Percentiles rank a stretch among this genome's conserved stretches.
These are phyloP conservation scores for Piromyces finnis DNA, from an alignment of 192 early-diverging fungal species.

Conservation along the genomic window DNA sequence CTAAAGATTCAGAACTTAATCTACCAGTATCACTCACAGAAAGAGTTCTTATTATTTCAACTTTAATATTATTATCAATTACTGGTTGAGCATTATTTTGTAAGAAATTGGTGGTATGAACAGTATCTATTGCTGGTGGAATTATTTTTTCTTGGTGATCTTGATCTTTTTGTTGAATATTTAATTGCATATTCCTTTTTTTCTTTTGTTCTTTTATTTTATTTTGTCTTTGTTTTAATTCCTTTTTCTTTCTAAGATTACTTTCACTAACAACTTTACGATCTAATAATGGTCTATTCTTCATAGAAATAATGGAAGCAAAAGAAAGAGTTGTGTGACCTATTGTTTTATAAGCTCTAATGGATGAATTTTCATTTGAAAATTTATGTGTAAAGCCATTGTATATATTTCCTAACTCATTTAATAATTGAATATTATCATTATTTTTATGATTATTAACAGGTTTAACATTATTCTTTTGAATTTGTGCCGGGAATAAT, in stretches of 20 bases:
- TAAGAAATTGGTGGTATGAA: too few relatives aligned
- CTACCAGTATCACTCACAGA: neutral
- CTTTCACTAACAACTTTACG: neutral
- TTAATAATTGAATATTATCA: neutral
- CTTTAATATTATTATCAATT: neutral
- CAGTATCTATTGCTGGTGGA: too few relatives aligned
- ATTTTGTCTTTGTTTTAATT: neutral
- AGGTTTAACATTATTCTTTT: neutral
- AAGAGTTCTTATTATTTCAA: neutral
- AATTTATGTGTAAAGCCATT: neutral
- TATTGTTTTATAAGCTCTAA: neutral
- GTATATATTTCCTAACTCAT: neutral
- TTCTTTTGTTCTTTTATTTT: neutral
- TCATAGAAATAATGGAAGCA: neutral
- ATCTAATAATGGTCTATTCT: neutral
- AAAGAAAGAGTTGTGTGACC: neutral
- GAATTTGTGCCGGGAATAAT: neutral
- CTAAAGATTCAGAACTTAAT: neutral
- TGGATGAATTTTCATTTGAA: neutral
- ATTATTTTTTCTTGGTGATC: neutral
- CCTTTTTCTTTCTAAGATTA: neutral
- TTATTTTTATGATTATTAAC: neutral
- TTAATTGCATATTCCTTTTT: neutral
- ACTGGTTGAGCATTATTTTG: neutral
- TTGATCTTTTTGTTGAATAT: neutral